These are phyloP conservation scores for Pseudocohnilembus persalinus DNA, from an alignment of 169 alveolate genomes.

Conservation along the genomic window DNA sequence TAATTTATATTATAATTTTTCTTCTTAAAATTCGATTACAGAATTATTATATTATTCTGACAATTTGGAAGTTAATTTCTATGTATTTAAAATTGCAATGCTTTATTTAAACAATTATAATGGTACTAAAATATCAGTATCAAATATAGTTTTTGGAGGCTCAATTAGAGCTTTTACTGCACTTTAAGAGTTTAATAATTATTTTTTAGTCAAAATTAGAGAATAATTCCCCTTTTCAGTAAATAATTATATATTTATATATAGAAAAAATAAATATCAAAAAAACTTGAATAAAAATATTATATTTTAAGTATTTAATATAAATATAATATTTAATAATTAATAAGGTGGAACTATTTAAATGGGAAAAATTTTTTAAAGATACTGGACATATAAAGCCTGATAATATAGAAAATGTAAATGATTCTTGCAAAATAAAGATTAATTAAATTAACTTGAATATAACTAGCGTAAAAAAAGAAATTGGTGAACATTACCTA, in stretches of 20 bases:
- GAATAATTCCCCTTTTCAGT: not conserved
- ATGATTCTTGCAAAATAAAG: not conserved
- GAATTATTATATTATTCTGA: not conserved
- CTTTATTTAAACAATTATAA: not conserved
- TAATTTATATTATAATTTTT: too few relatives aligned
- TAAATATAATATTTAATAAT: too few relatives aligned
- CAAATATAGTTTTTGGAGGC: not conserved
- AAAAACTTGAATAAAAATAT: too few relatives aligned
- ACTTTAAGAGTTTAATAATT: not conserved
- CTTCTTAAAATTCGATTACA: not conserved
- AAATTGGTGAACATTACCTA: not conserved
- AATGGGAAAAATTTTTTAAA: not conserved
- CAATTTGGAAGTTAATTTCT: not conserved
- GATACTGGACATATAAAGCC: not conserved
- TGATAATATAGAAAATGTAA: not conserved
- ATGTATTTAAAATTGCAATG: not conserved
- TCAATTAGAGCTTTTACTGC: not conserved
- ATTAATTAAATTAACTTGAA: not conserved
- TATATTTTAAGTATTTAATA: too few relatives aligned
- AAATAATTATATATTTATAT: too few relatives aligned
- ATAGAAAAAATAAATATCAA: too few relatives aligned
- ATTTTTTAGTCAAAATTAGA: not conserved
- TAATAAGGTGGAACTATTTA: not conserved
- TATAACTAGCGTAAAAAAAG: not conserved
- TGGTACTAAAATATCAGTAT: not conserved